phyloP scores from a whole-genome alignment of 1,284 basidiomycete species.

The Marasmius oreades region DNA sequence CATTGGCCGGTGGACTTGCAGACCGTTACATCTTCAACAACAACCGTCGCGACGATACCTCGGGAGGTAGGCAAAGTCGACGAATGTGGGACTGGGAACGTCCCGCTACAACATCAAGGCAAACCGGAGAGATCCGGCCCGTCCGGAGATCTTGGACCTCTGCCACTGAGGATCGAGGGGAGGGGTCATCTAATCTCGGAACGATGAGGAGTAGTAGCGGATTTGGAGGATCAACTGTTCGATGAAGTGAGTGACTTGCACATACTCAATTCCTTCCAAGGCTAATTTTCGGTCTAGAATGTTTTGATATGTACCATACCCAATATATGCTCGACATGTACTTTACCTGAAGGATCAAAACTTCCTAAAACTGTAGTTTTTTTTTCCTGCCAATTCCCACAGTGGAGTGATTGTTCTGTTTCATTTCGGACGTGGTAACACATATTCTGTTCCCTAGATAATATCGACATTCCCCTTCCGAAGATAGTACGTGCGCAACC shows the following conservation, averaged over 20 bases:
- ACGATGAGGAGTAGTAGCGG: constrained; percentile 66
- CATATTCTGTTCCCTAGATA: not conserved
- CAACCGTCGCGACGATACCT: constrained; percentile 26
- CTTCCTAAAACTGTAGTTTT: not conserved
- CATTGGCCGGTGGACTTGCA: constrained; percentile 64
- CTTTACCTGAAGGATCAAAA: not conserved
- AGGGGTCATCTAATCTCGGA: constrained; percentile 66
- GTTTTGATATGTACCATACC: not conserved
- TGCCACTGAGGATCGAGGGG: constrained; percentile 52
- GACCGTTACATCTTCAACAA: constrained; percentile 40
- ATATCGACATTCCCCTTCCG: not conserved
- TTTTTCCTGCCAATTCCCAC: too few relatives aligned
- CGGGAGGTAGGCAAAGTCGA: constrained; percentile 40
- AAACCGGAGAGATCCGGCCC: not conserved
- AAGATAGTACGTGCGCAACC: not conserved
- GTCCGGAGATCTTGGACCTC: constrained; percentile 4
- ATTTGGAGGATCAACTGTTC: constrained; percentile 64
- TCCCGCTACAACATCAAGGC: not conserved
- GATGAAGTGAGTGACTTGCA: constrained; percentile 22
- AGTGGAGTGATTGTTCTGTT: not conserved
- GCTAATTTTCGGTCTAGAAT: not conserved
- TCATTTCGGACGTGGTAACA: not conserved
- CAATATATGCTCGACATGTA: not conserved
- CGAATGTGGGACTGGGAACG: constrained; percentile 21
- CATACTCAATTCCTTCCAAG: not conserved